Evolutionary conservation across 140 eudicot species (phyloP).

Genomic region (Flaveria floridana): DNA sequence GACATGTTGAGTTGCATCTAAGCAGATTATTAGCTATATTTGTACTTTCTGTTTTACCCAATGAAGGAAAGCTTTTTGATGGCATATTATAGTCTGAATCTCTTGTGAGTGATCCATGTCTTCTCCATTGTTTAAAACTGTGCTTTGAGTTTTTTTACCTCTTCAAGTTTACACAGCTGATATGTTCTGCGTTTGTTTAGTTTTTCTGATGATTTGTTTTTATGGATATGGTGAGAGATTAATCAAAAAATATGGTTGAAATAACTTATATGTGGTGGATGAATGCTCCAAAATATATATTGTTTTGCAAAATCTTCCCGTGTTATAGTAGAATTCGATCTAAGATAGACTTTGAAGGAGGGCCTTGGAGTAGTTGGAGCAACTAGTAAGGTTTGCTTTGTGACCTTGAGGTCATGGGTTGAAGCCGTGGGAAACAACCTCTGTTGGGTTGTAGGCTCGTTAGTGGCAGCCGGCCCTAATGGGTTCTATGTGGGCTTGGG

Average conservation of each 20-base stretch:
- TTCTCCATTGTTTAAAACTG: neutral
- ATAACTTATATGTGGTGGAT: neutral
- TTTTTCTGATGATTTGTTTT: constrained; percentile 14
- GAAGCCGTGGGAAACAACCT: too few species aligned
- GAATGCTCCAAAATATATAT: neutral
- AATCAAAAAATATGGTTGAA: neutral
- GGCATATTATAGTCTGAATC: neutral
- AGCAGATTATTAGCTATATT: too few species aligned
- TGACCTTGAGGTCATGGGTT: too few species aligned
- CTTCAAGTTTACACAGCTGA: neutral
- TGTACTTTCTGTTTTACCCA: too few species aligned
- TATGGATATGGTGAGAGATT: neutral
- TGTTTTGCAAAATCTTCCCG: neutral
- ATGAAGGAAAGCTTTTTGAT: constrained; percentile 1
- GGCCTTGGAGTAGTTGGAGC: too few species aligned
- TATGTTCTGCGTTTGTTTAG: neutral
- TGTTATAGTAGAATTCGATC: neutral
- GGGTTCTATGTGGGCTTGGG: too few species aligned
- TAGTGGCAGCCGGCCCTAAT: too few species aligned
- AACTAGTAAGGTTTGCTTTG: too few species aligned
- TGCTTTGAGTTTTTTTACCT: neutral
- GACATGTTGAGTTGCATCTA: neutral
- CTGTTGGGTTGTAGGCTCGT: too few species aligned
- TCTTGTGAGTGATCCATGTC: too few species aligned
- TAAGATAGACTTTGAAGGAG: too few species aligned